Base-by-base conservation (phyloP, 176 grass and related monocot species). In the Juncus inflexus region DNA sequence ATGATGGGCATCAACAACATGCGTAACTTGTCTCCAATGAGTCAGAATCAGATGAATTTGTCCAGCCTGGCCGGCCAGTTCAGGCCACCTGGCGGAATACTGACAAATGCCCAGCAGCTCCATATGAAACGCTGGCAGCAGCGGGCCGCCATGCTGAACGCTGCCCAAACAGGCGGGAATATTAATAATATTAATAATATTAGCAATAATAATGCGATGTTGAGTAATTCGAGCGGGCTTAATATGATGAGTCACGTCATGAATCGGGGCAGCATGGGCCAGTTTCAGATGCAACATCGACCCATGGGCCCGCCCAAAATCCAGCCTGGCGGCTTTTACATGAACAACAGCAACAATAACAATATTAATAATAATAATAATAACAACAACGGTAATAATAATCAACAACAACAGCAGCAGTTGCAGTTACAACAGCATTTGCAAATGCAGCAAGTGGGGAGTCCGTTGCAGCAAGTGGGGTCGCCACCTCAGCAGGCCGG, bases 261-360 rank as follows among this genome's bases (percentile, higher is more conserved):
- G 12, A 99, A 84, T 50, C 82, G 89, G 77, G 75, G 73, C 67
- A 92, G 77, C 76, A 80, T 92, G 13, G 79, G 2, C 70, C 65
- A 78, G 38, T n/a, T 90, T 70, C 65, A 78, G 28, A 16, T 90
- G 64, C 88, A 92, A 57, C 62, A 88, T 67, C 53, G 70, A 78
- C 78, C 84, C 2, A 92, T 99, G 94, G 94, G 83, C 40, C 94
- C 94, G 65, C 94, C 94, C 65, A 99, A 99, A 77, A 91, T 92
- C 49, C 52, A 82, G 38, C 85, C 80, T 58, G 50, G 74, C 66
- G 87, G 80, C 28, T 92, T 86, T 72, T 85, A 84, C 70, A 42
- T 84, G 72, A 90, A 80, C 60, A 37, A 86, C 42, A 87, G 63
- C 94, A 89, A 3, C 83, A 91, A 50, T 58, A 67, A 52, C 81